phyloP scores from a whole-genome alignment of 2,329 filamentous ascomycete genomes.

The Polytolypa hystricis region DNA sequence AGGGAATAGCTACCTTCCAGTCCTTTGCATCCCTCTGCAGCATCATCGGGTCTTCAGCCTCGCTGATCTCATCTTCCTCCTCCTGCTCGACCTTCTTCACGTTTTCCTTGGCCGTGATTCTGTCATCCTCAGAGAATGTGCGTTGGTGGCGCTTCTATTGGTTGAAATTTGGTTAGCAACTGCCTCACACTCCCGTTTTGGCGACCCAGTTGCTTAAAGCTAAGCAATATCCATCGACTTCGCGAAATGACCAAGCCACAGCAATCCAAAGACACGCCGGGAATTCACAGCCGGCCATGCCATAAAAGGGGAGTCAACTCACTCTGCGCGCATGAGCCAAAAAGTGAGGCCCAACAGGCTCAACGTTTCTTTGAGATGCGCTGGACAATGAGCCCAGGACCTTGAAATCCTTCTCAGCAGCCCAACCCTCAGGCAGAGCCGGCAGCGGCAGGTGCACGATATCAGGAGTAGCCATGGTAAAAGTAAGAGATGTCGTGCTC shows the following conservation, averaged over 20 bases:
- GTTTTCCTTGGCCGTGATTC: constrained; percentile 87
- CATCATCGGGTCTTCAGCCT: constrained; percentile 86
- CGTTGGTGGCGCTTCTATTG: constrained; percentile 71
- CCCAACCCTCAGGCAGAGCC: constrained; percentile 67
- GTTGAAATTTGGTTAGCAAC: constrained; percentile 13
- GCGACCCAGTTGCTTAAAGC: constrained; percentile 3
- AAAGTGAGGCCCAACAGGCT: constrained; percentile 95
- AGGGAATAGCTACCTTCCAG: constrained; percentile 67
- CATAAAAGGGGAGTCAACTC: constrained; percentile 18
- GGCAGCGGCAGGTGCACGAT: constrained; percentile 46
- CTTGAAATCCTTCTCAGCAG: constrained; percentile 81
- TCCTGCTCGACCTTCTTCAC: constrained; percentile 93
- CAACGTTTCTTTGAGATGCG: constrained; percentile 75
- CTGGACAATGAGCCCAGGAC: constrained; percentile 63
- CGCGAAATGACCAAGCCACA: not conserved
- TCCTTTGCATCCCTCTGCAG: constrained; percentile 92
- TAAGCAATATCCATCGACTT: too few relatives aligned
- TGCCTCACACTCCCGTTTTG: too few relatives aligned
- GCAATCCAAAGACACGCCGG: not conserved
- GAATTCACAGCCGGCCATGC: not conserved
- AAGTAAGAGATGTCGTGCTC: too few relatives aligned
- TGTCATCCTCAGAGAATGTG: constrained; percentile 97
- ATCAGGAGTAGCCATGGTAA: constrained; percentile 56
- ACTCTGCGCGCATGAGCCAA: constrained; percentile 92
- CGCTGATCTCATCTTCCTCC: constrained; percentile 82